Base-by-base conservation (phyloP, 306 rosid species). In the Vigna unguiculata region DNA sequence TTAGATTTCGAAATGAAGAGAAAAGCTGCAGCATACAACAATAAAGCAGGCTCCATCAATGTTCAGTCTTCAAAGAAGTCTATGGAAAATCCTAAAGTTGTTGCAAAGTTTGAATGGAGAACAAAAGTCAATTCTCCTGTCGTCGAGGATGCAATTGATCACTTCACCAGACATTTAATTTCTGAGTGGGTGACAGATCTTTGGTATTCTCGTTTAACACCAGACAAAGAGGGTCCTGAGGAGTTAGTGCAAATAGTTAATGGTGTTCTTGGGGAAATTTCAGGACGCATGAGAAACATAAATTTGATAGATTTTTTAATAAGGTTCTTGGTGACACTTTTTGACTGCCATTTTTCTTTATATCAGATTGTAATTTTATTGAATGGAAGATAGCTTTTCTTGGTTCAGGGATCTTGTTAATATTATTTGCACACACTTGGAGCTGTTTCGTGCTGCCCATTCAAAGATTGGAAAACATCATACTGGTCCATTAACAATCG, bases 111-210 rank as follows among this genome's bases (percentile, higher is more conserved):
- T 66, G 92, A 88, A 19, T 96, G 99, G 99, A 91, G 89, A 86
- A 79, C 24, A 80, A 96, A 92, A 84, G 99, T 96, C 71, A 96
- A 92, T 72, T 96, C 99, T 67, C 96, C 93, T 51, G 88, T 85
- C 70, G 99, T 89, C 38, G 99, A 96, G 88, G 89, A 89, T 78
- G 97, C 99, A 71, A 92, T 96, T 77, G 97, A 88, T 69, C 86
- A 88, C 57, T 91, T 96, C 55, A 91, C 90, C 5, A 84, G 91
- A 80, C 99, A 91, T 83, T 75, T 96, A 69, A 85, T 92, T 83
- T 89, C 97, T 46, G 99, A 96, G 88, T 96, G 94, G 97, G 92
- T 96, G 72, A 88, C 93, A 28, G 90, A 92, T 81, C 93, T 91
- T 61, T 96, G 99, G 99, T 96, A 96, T 83, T 88, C 96, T 77